Conservation (phyloP, 148 eudicot genomes). For the Simmondsia chinensis region DNA sequence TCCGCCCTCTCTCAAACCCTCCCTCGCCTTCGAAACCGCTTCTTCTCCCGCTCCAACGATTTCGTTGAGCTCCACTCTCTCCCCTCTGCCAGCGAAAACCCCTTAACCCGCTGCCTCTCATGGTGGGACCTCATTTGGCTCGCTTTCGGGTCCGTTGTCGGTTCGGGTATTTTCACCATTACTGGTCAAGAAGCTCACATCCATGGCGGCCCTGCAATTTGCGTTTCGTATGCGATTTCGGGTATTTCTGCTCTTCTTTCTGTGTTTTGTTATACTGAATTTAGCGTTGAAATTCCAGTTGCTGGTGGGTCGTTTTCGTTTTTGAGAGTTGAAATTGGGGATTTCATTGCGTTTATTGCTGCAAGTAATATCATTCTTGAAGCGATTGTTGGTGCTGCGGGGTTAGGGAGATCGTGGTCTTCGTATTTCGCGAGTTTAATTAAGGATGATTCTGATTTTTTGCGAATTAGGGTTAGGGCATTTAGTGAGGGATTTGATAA, state of each 20-base stretch:
- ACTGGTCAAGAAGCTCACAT: constrained; percentile 74
- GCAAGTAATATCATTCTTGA: constrained; percentile 83
- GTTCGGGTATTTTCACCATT: constrained; percentile 77
- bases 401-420: constrained; percentile 76
- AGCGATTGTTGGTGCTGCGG: constrained; percentile 85
- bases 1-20: constrained; percentile 30
- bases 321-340: constrained; percentile 75
- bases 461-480: constrained; percentile 34
- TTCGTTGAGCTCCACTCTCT: constrained; percentile 32
- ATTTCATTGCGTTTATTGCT: constrained; percentile 79
- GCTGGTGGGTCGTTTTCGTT: constrained; percentile 94
- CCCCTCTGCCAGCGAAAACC: constrained; percentile 28
- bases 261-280: constrained; percentile 83
- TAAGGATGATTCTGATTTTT: constrained; percentile 42
- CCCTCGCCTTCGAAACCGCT: constrained; percentile 51
- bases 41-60: constrained; percentile 55
- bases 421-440: constrained; percentile 72
- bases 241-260: constrained; percentile 86
- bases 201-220: constrained; percentile 74
- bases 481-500: constrained; percentile 66
- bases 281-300: constrained; percentile 75
- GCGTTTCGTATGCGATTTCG: constrained; percentile 65
- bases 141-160: constrained; percentile 77
- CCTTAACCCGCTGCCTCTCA: constrained; percentile 43
- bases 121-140: constrained; percentile 90